Evolutionary conservation across 345 rosid species (phyloP), one percentile per base, ranked within the genome.

Genomic region (Linum trigynum): DNA sequence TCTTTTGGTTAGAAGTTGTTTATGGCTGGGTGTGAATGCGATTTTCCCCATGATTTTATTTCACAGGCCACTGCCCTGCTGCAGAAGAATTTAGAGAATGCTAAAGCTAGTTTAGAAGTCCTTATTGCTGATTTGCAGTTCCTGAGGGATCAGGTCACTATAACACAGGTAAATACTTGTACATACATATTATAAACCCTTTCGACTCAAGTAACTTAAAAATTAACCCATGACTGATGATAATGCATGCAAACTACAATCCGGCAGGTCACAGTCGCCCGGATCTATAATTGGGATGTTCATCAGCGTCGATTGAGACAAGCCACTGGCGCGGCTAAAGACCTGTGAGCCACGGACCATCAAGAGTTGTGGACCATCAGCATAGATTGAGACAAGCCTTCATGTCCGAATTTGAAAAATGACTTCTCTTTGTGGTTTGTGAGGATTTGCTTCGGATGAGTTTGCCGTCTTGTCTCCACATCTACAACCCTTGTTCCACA

Each of bases 21-120:
- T 43, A 3, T 43, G 6, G 32, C 3, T 23, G 75, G 71, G 66
- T 71, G 65, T 15, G 62, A 59, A 64, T 69, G 71, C 72, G 63
- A 78, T 63, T 70, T 66, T 42, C 71, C 1, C 17, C 53, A 4
- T 70, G 57, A 70, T 40, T 65, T 76, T 65, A 12, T 66, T 66
- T 66, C 79, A 75, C 76, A 89, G 97, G 95, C 95, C 38, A 66
- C 83, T 43, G 73, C 75, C 55, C 91, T 94, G 78, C 80, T 91
- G 55, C 78, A 86, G 66, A 88, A 85, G 80, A 90, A 94, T 72
- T 79, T 90, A 74, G 95, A 90, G 16, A 94, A 90, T 76, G 96
- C 99, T 66, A 94, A 84, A 84, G 96, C 96, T 59, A 94, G 99
- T 75, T 76, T 91, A 69, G 96, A 85, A 81, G 97, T 86, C 70